Base-by-base conservation (phyloP, 495 filamentous ascomycete genomes). In the Cercophora scortea region DNA sequence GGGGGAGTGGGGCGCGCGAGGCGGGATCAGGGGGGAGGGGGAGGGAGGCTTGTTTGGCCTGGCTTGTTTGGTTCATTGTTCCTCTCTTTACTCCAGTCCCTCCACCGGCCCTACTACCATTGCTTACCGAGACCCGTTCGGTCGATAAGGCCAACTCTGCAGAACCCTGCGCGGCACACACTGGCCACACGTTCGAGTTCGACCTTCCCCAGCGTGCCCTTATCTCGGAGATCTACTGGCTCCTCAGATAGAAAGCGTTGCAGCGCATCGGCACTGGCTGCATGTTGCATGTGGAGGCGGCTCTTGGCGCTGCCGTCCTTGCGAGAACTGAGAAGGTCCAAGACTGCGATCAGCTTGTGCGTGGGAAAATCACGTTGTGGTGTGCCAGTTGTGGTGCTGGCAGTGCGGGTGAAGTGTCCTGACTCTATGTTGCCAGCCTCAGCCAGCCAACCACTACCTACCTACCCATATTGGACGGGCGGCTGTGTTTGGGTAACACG, bases 191-290 rank as follows among this genome's bases (percentile, higher is more conserved):
- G 38, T 41, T 41, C 15, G 38, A 41, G 38, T 41, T 41, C 15
- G 38, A 41, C 38, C 25, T 38, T 38, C 36, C 36, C 36, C 12
- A 52, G 43, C 61, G 61, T 61, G 61, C 45, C 11, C 47, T 51
- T 54, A 45, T 56, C 50, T 50, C 36, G 55, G 32, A 25, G 38
- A 42, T 51, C 40, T 38, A 45, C 17, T 45, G 36, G 36, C 36
- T 38, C 36, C 10, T 38, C 36, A 51, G 51, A 34, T 12, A 46
- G 16, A 34, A 16, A 34, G 47, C 47, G 54, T 60, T 36, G 46
- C 47, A 55, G 18, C 45, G 48, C 49, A 44, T 40, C 45, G 52
- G 60, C 46, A 59, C 53, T 59, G 60, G 49, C 42, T 52, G 33
- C 46, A 10, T 11, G 40, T 45, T 5, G 25, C 25, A 25, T 25